Percentiles rank a stretch among this genome's conserved stretches.
phyloP scores from a whole-genome alignment of 2,329 filamentous ascomycete genomes.

The Stachybotrys chlorohalonatus region DNA sequence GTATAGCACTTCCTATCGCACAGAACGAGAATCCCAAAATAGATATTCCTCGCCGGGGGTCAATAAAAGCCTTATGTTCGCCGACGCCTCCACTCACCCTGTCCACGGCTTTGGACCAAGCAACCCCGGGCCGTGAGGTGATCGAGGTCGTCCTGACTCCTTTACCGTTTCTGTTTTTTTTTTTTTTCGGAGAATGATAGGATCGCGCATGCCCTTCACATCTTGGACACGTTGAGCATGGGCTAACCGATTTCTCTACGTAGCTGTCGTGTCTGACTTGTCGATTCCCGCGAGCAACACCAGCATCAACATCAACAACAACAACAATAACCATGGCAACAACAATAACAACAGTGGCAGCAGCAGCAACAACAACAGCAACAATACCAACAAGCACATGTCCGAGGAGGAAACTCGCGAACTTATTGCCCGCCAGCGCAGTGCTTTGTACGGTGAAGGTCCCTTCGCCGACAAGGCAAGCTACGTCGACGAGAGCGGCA shows the following conservation, averaged over 20 bases:
- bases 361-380: slow-evolving; percentile 1
- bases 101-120: neutral
- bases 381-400: slow-evolving; percentile 61
- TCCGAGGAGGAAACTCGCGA: slow-evolving; percentile 95
- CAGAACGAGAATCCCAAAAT: slow-evolving; percentile 26
- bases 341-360: slow-evolving; percentile 40
- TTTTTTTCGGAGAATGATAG: slow-evolving; percentile 4
- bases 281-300: slow-evolving; percentile 12
- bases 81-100: neutral
- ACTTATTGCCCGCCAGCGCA: slow-evolving; percentile 90
- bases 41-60: slow-evolving; percentile 16
- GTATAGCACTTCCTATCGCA: slow-evolving; percentile 48
- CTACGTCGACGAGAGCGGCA: slow-evolving; percentile 60
- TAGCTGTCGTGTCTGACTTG: slow-evolving; percentile 44
- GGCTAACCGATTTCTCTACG: slow-evolving; percentile 27
- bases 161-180: slow-evolving; percentile 13
- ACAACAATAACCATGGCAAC: slow-evolving; percentile 3
- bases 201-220: neutral
- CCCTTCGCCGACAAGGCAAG: slow-evolving; percentile 57
- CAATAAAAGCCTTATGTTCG: neutral
- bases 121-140: slow-evolving; percentile 15
- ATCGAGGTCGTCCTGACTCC: slow-evolving; percentile 11
- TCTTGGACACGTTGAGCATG: slow-evolving; percentile 14
- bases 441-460: slow-evolving; percentile 79
- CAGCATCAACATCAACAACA: neutral